Conservation (phyloP, 306 rosid genomes). For the Amphicarpaea edgeworthii region DNA sequence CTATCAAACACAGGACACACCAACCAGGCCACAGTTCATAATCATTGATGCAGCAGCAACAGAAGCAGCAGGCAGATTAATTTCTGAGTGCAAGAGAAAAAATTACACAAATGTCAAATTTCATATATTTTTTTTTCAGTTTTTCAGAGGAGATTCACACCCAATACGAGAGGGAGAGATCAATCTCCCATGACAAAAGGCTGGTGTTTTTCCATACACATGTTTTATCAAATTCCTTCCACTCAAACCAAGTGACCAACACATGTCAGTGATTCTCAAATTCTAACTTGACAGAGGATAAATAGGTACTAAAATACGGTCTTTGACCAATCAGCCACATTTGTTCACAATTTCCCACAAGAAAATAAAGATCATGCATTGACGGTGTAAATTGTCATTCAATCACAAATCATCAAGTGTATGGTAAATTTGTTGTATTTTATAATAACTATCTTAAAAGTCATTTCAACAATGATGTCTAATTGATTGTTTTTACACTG, state of each 20-base stretch:
- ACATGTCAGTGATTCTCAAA: too few relatives aligned
- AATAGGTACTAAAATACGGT: too few relatives aligned
- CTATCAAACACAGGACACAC: neutral
- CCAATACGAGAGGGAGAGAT: neutral
- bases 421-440: too few relatives aligned
- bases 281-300: too few relatives aligned
- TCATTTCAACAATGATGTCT: too few relatives aligned
- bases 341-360: too few relatives aligned
- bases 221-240: neutral
- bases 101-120: neutral
- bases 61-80: neutral
- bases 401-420: too few relatives aligned
- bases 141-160: neutral
- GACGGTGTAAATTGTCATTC: too few relatives aligned
- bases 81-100: neutral
- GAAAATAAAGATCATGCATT: too few relatives aligned
- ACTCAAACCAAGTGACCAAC: neutral
- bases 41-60: constrained; percentile 6
- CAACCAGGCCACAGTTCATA: constrained; percentile 20
- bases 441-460: too few relatives aligned
- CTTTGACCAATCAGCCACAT: too few relatives aligned
- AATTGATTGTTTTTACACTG: too few relatives aligned
- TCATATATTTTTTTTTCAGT: neutral
- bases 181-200: neutral
- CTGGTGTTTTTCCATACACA: neutral